Evolutionary conservation across 805 yeast genomes (phyloP), one percentile per base, ranked within the genome.

Genomic region (Lipomyces sp.): DNA sequence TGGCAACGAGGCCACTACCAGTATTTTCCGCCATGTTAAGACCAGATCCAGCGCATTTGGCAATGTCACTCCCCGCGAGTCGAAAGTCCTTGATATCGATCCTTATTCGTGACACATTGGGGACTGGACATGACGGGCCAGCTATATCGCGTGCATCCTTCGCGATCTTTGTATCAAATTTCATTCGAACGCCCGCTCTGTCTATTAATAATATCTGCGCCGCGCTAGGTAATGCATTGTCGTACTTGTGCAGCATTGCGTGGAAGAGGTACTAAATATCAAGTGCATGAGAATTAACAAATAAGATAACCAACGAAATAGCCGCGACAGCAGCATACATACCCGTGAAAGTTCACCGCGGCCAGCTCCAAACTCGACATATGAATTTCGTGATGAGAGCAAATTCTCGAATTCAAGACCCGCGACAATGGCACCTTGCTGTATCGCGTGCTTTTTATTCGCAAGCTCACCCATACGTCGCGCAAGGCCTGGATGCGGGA

Each of bases 341-440:
- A 45, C 49, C 51, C 95, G 68, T 1, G 89, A 77, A 22, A 89
- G 73, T 63, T 90, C 96, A 1, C 86, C 95, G 56, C 90, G 78
- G 0, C 97, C 97, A 65, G 95, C 86, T 0, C 97, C 97, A 71
- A 87, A 88, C 67, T 89, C 97, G 26, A 84, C 64, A 63, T 80
- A 79, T 11, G 49, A 44, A 28, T 54, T 50, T 36, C 47, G 31
- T 1, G 64, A 36, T 1, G 67, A 65, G 34, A 83, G 68, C 6
- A 83, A 62, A 0, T 63, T 63, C 14, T 66, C 56, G 3, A 67
- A 64, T 22, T 74, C 71, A 61, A 89, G 65, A 55, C 84, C 84
- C 1, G 86, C 88, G 14, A 86, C 83, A 51, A 89, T 65, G 1
- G 95, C 84, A 0, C 89, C 76, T 65, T 89, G 97, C 65, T 89